Percentiles rank a stretch among this genome's conserved stretches.
Evolutionary conservation across 352 stramenopile species (phyloP).

Genomic region (Elongisporangium senticosum): DNA sequence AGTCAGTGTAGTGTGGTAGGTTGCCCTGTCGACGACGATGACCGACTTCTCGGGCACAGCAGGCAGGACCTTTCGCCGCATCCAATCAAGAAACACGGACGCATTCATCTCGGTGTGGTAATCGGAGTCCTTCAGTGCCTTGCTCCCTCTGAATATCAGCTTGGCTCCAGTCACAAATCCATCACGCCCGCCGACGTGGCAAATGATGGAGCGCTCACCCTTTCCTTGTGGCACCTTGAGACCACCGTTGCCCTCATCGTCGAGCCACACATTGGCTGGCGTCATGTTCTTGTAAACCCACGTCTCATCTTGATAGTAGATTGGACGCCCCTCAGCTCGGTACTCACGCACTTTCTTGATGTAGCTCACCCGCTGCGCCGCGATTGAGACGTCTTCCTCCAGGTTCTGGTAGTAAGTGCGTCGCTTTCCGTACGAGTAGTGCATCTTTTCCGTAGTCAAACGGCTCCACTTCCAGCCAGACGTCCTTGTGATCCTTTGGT

Average conservation of each 20-base stretch:
- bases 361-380: constrained; percentile 7
- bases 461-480: constrained; percentile 9
- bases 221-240: constrained; percentile 14
- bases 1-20: constrained; percentile 14
- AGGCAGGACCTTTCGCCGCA: constrained; percentile 10
- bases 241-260: constrained; percentile 9
- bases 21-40: constrained; percentile 16
- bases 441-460: constrained; percentile 3
- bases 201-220: constrained; percentile 16
- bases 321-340: constrained; percentile 2
- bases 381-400: constrained; percentile 9
- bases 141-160: constrained; percentile 17
- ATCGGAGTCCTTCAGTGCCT: constrained; percentile 22
- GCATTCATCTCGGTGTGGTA: constrained; percentile 27
- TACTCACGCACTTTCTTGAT: constrained; percentile 4
- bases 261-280: constrained; percentile 7
- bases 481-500: background rate
- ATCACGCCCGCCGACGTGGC: constrained; percentile 8
- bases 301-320: constrained; percentile 17
- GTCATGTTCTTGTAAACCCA: constrained; percentile 16
- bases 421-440: constrained; percentile 5
- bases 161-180: constrained; percentile 15
- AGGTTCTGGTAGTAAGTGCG: constrained; percentile 8
- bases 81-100: constrained; percentile 15
- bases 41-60: constrained; percentile 7